A percentile compares a stretch with the other conserved stretches of the same genome.
Evolutionary conservation across 169 alveolate genomes (phyloP).

Genomic region (Plasmodium sp.): DNA sequence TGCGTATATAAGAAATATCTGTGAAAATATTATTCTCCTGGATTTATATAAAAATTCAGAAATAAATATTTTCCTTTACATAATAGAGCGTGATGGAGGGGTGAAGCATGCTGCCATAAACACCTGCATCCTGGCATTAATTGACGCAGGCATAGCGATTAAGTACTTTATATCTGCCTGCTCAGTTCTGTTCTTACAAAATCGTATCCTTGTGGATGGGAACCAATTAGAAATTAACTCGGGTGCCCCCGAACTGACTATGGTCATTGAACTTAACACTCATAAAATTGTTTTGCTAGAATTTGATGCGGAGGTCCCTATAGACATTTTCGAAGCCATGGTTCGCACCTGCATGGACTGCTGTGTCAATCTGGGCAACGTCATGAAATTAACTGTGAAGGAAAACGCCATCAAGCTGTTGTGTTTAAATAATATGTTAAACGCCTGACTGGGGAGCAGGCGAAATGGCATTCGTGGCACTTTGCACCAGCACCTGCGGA

Average conservation of each 20-base stretch:
- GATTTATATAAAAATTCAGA: conserved; percentile 75
- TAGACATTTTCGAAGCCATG: conserved; percentile 66
- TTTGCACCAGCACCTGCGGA: not conserved
- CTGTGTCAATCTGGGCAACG: conserved; percentile 43
- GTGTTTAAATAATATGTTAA: conserved; percentile 36
- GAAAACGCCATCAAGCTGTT: conserved; percentile 66
- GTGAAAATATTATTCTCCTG: conserved; percentile 75
- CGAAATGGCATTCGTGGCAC: not conserved
- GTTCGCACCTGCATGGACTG: conserved; percentile 39
- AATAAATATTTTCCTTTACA: conserved; percentile 42
- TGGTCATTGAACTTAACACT: conserved; percentile 56
- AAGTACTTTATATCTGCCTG: conserved; percentile 82
- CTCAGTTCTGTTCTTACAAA: conserved; percentile 78
- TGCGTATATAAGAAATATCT: conserved; percentile 66
- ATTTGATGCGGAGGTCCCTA: conserved; percentile 74
- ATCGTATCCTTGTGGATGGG: conserved; percentile 58
- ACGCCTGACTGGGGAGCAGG: not conserved
- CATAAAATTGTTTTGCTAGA: conserved; percentile 60
- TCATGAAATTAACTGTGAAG: conserved; percentile 60
- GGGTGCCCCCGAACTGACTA: conserved; percentile 66
- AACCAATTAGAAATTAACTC: conserved; percentile 69
- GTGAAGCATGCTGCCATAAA: conserved; percentile 82
- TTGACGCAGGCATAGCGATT: conserved; percentile 87
- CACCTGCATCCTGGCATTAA: conserved; percentile 81
- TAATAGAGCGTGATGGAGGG: conserved; percentile 75